These are phyloP conservation scores for Fusarium setosum DNA, from an alignment of 2,329 filamentous ascomycete genomes.

Conservation along the genomic window DNA sequence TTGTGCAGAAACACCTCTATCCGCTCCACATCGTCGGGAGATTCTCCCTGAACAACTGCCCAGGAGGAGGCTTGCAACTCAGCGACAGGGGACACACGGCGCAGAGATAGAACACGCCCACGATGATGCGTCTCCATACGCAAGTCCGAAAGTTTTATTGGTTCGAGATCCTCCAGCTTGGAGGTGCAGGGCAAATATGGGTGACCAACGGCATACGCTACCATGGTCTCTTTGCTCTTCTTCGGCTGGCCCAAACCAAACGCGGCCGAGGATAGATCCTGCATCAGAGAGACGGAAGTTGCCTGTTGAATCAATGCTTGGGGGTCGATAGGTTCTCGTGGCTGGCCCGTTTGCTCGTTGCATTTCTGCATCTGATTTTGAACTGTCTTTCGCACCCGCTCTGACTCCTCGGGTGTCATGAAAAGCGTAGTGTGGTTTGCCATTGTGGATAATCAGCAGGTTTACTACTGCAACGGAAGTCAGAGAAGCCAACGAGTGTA, in stretches of 20 bases:
- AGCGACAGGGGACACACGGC: constrained; percentile 42
- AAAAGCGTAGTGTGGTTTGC: constrained; percentile 44
- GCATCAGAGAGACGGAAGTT: constrained; percentile 45
- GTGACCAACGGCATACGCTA: constrained; percentile 42
- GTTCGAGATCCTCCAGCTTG: constrained; percentile 31
- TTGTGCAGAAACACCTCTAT: constrained; percentile 50
- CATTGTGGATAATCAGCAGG: constrained; percentile 23
- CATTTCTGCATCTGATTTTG: constrained; percentile 38
- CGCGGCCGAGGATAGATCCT: constrained; percentile 43
- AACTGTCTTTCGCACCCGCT: constrained; percentile 41
- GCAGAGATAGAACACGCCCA: constrained; percentile 40
- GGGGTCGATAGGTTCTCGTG: constrained; percentile 34
- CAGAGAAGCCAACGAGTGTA: neutral
- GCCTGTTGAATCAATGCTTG: constrained; percentile 40
- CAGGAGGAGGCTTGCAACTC: constrained; percentile 42
- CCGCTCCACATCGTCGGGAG: constrained; percentile 38
- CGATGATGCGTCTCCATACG: constrained; percentile 46
- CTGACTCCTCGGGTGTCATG: constrained; percentile 45
- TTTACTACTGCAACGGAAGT: neutral
- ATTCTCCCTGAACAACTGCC: constrained; percentile 45
- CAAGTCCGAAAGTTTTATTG: constrained; percentile 41
- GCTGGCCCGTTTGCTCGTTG: constrained; percentile 27
- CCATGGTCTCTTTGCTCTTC: constrained; percentile 37
- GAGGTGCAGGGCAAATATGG: constrained; percentile 41
- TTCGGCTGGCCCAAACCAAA: constrained; percentile 25